phyloP scores from a whole-genome alignment of 2,329 filamentous ascomycete genomes.

The Fusarium sp. region DNA sequence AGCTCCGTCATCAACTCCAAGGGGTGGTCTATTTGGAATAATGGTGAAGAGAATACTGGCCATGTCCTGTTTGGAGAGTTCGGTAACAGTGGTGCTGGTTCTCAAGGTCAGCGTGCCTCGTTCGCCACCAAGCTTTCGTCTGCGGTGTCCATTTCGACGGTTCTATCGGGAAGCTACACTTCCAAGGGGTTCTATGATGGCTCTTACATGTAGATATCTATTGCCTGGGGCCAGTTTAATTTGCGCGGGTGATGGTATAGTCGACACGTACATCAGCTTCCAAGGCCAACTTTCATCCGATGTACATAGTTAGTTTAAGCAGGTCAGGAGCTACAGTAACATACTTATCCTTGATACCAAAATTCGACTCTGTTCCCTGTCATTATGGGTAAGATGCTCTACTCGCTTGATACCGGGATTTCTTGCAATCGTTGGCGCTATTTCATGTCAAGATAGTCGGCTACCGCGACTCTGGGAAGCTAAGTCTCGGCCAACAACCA shows the following conservation, averaged over 20 bases:
- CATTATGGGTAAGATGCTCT: too few relatives aligned
- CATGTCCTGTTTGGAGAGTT: conserved; percentile 71
- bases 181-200: conserved; percentile 41
- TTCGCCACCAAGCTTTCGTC: conserved; percentile 52
- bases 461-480: too few relatives aligned
- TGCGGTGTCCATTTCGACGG: conserved; percentile 52
- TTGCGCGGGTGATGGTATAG: background rate
- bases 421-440: too few relatives aligned
- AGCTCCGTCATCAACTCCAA: conserved; percentile 68
- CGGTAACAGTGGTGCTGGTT: conserved; percentile 68
- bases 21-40: conserved; percentile 71
- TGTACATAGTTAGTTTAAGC: background rate
- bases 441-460: too few relatives aligned
- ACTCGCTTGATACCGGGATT: too few relatives aligned
- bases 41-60: conserved; percentile 61
- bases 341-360: too few relatives aligned
- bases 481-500: too few relatives aligned
- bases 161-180: conserved; percentile 43
- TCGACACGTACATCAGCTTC: background rate
- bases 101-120: conserved; percentile 59
- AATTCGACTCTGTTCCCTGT: too few relatives aligned
- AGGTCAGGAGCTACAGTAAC: too few relatives aligned
- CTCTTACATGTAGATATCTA: conserved; percentile 35
- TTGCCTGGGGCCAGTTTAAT: background rate
- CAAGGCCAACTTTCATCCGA: background rate